Evolutionary conservation across 2,329 filamentous ascomycete genomes (phyloP), one percentile per base, ranked within the genome.

Genomic region (Monilinia vaccinii-corymbosi): DNA sequence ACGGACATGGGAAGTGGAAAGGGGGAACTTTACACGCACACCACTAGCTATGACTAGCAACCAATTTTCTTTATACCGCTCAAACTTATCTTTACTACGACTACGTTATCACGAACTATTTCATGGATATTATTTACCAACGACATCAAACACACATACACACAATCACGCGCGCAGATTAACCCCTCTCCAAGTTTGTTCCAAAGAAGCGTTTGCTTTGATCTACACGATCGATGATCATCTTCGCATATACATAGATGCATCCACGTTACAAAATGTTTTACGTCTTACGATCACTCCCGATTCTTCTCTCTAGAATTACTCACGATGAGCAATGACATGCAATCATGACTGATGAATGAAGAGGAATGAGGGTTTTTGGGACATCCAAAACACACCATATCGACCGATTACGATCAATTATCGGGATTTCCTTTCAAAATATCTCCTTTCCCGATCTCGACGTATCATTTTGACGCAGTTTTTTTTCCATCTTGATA

Each of bases 71-170:
- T 60, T 47, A 21, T 16, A 60, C 28, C n/a, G 55, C 51, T 53
- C 51, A 44, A 53, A 44, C 9, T 16, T 55, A 18, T 46, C 34
- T 28, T 28, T 38, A 47, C 47, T 42, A 55, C 57, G 57, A 60
- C 57, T 18, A 60, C 57, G 57, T 60, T 60, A 55, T 55, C 57
- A 60, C 57, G 57, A 55, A 60, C 31, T 38, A 55, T 60, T 60
- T 60, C 57, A 60, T 60, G n/a, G 55, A 46, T 55, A 46, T 58
- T 42, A 50, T 55, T 40, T 34, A 36, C 14, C 23, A 25, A 46
- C 44, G 44, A 46, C 40, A 28, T 36, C 18, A 14, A 55, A 45
- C 25, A 59, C n/a, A 38, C 44, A 34, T 21, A 57, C 34, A 57
- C 45, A 49, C 8, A 23, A 47, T 32, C 36, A 13, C 55, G 42